Base-by-base conservation (phyloP, 2,329 filamentous ascomycete species). In the Colletotrichum echinochloae region DNA sequence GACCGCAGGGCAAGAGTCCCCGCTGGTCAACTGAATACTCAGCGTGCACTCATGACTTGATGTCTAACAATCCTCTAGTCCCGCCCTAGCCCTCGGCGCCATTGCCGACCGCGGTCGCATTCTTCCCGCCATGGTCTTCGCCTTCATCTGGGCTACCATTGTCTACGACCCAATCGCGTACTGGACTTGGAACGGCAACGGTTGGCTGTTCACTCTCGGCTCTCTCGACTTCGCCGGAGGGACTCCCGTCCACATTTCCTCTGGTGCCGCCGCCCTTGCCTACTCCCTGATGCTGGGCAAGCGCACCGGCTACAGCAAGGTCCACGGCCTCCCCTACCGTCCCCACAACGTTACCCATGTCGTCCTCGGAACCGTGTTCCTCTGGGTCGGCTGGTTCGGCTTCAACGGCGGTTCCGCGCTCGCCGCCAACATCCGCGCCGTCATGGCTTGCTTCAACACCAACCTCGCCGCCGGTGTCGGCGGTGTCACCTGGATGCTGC, bases 371-470 rank as follows among this genome's bases (percentile, higher is more conserved):
- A 93, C 92, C 5, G 87, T 91, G 33, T 88, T 92, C 81, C 87
- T 97, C 60, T 98, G 95, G 95, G 93, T 97, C 55, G 94, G 95
- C 69, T 98, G 94, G 95, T 96, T 97, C 79, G 95, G 95, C 59
- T 98, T 98, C 89, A 98, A 97, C 81, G 94, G 93, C 64, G 95
- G 95, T 72, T 88, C 92, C 4, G 95, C 94, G 2, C 86, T 97
- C 52, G 87, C 89, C 70, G 92, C 94, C 73, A 97, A 96, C 83
- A 84, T 97, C 75, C 93, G 95, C 71, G 93, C 95, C 64, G 86
- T 97, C 79, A 95, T 97, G 92, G 94, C 95, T 64, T 92, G 92
- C 76, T 89, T 96, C 60, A 93, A 95, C 73, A 97, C 95, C 70
- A 95, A 97, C 81, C 85, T 97, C 28, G 91, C 95, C 55, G 95